Conservation (phyloP, 768 basidiomycete genomes). For the Cystobasidium tubakii region DNA sequence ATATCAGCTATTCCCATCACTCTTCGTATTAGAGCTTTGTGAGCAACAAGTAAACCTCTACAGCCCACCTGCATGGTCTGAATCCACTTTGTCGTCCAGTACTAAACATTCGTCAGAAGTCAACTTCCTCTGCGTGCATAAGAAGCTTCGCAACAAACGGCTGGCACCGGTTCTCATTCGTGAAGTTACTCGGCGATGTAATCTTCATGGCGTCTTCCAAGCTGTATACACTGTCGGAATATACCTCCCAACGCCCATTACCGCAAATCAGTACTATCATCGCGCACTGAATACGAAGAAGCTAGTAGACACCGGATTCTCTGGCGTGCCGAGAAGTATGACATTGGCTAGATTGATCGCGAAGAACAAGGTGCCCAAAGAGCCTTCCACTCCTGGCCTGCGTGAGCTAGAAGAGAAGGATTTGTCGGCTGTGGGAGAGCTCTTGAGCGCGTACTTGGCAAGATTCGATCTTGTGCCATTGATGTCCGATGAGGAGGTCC, state of each 20-base stretch:
- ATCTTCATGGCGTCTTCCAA: constrained; percentile 85
- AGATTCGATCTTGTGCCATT: constrained; percentile 77
- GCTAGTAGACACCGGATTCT: constrained; percentile 82
- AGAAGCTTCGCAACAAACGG: constrained; percentile 91
- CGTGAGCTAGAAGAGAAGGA: constrained; percentile 84
- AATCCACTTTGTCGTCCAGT: neutral
- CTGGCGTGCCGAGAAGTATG: constrained; percentile 74
- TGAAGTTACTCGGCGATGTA: constrained; percentile 86
- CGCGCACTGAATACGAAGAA: constrained; percentile 86
- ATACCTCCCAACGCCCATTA: constrained; percentile 85
- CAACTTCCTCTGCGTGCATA: constrained; percentile 96
- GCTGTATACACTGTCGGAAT: constrained; percentile 95
- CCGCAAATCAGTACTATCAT: constrained; percentile 83
- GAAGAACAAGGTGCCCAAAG: constrained; percentile 62
- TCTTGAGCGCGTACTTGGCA: constrained; percentile 72
- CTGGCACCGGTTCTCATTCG: constrained; percentile 94
- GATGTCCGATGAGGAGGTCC: constrained; percentile 68
- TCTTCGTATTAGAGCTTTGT: constrained; percentile 79
- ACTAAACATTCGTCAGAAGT: constrained; percentile 58
- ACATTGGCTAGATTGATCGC: constrained; percentile 87
- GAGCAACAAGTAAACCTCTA: too few relatives aligned
- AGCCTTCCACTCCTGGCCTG: constrained; percentile 56
- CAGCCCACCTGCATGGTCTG: too few relatives aligned
- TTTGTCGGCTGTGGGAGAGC: constrained; percentile 61
- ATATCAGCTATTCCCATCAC: constrained; percentile 86